Evolutionary conservation across 1,284 basidiomycete species (phyloP).

Genomic region (Irpex rosettiformis): DNA sequence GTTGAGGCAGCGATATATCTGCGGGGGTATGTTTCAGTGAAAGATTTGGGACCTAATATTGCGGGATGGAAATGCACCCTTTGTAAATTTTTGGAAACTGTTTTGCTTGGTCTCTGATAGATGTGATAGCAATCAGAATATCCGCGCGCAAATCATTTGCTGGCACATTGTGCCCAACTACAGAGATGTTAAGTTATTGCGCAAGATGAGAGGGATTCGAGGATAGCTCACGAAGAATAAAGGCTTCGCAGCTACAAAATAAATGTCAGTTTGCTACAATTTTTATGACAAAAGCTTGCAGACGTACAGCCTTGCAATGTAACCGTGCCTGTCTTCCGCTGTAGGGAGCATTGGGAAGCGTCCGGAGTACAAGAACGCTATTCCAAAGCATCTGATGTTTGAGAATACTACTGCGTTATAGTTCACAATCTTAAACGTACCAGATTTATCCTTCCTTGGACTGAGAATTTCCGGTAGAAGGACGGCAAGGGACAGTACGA

Average conservation of each 20-base stretch:
- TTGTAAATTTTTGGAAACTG: background rate
- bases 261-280: background rate
- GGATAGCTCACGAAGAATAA: background rate
- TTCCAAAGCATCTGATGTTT: background rate
- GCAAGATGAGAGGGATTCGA: background rate
- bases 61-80: background rate
- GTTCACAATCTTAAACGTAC: too few species aligned
- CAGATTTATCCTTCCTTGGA: background rate
- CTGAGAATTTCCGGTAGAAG: background rate
- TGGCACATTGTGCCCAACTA: constrained; percentile 4
- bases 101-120: background rate
- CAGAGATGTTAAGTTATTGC: background rate
- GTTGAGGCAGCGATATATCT: background rate
- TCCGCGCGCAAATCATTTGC: background rate
- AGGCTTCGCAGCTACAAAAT: background rate
- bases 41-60: too few species aligned
- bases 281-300: background rate
- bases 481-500: background rate
- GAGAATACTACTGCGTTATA: too few species aligned
- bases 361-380: background rate
- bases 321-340: background rate
- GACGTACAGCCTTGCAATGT: constrained; percentile 3
- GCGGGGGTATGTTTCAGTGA: background rate
- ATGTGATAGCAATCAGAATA: background rate
- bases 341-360: background rate